Conservation (phyloP, 345 rosid genomes). For the Psidium friedrichsthalianum region DNA sequence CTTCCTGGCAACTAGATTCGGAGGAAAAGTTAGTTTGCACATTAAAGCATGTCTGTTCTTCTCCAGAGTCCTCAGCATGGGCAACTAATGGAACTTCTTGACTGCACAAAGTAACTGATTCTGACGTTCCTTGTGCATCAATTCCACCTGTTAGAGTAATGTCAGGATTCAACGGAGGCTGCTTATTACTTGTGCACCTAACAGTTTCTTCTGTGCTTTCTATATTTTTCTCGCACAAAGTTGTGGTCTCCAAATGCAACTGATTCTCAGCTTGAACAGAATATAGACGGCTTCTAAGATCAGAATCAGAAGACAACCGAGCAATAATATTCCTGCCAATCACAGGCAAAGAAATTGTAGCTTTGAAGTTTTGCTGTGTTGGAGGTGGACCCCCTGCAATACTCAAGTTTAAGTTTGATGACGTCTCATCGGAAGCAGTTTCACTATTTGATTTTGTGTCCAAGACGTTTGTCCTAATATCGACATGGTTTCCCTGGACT, state of each 20-base stretch:
- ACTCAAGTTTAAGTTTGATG: slow-evolving; percentile 45
- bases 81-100: not conserved
- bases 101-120: not conserved
- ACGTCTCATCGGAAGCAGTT: slow-evolving; percentile 8
- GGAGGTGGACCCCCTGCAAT: slow-evolving; percentile 97
- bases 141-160: slow-evolving; percentile 7
- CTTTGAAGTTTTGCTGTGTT: slow-evolving; percentile 76
- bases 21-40: not conserved
- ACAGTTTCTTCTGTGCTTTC: slow-evolving; percentile 1
- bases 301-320: slow-evolving; percentile 45
- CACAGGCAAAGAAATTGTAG: slow-evolving; percentile 68
- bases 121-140: not conserved
- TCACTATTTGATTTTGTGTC: slow-evolving; percentile 8
- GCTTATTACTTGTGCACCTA: slow-evolving; percentile 9
- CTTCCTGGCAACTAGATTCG: not conserved
- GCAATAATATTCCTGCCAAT: slow-evolving; percentile 72
- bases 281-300: slow-evolving; percentile 31
- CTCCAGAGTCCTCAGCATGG: not conserved
- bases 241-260: slow-evolving; percentile 11
- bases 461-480: not conserved
- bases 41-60: not conserved
- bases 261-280: slow-evolving; percentile 15
- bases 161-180: slow-evolving; percentile 5
- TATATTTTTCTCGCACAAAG: not conserved
- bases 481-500: slow-evolving; percentile 10